Evolutionary conservation across 2,329 filamentous ascomycete genomes (phyloP).

Genomic region (Bipolaris oryzae): DNA sequence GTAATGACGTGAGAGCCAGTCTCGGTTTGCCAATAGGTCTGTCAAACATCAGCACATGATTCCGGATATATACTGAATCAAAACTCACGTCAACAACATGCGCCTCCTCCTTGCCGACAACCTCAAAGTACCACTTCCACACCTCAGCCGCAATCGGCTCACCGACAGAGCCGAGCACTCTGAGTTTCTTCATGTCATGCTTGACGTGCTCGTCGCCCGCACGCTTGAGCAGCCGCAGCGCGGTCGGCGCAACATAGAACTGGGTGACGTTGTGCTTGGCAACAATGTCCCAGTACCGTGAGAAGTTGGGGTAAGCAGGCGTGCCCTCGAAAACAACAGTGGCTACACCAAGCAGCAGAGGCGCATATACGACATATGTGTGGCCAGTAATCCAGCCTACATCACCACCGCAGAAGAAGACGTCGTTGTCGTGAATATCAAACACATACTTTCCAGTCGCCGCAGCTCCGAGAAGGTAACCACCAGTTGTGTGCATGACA

Average conservation of each 20-base stretch:
- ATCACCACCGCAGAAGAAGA: conserved; percentile 97
- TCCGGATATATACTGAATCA: not conserved
- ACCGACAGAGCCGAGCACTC: conserved; percentile 91
- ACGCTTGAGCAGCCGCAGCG: conserved; percentile 89
- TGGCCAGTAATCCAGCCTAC: conserved; percentile 99
- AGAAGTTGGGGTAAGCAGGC: conserved; percentile 96
- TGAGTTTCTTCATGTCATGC: conserved; percentile 84
- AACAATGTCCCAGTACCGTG: conserved; percentile 98
- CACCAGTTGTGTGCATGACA: conserved; percentile 95
- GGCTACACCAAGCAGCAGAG: conserved; percentile 86
- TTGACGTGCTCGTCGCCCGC: conserved; percentile 93
- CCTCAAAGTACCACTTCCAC: conserved; percentile 99
- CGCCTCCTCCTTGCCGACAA: conserved; percentile 89
- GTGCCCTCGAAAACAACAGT: conserved; percentile 98
- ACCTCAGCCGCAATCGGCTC: conserved; percentile 98
- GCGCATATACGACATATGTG: conserved; percentile 97
- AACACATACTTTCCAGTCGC: conserved; percentile 98
- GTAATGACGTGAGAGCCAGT: conserved; percentile 96
- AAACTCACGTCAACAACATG: conserved; percentile 89
- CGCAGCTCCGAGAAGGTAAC: conserved; percentile 92
- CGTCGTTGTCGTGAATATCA: conserved; percentile 92
- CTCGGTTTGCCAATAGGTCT: conserved; percentile 99
- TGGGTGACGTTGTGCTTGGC: conserved; percentile 94
- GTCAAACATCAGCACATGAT: conserved; percentile 29
- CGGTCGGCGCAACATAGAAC: conserved; percentile 97